phyloP scores from a whole-genome alignment of 192 early-diverging fungal species.

The Rhizophlyctis rosea region DNA sequence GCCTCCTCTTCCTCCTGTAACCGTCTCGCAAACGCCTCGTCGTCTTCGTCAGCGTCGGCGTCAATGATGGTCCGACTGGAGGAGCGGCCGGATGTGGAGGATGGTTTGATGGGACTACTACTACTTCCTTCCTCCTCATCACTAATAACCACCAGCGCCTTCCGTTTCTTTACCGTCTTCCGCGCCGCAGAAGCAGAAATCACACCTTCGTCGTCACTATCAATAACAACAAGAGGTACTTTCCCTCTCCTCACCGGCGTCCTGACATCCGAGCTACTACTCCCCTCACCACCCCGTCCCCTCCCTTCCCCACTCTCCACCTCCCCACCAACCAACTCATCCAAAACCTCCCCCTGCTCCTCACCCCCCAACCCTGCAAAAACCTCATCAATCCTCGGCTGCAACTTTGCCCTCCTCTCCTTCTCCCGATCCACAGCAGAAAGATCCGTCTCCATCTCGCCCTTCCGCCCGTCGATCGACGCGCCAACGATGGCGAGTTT shows the following conservation, averaged over 20 bases:
- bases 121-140: no score
- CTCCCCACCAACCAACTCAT: not conserved
- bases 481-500: constrained; percentile 40
- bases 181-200: not conserved
- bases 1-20: not conserved
- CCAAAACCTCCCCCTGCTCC: not conserved
- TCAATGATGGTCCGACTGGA: no score
- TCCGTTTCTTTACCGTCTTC: not conserved
- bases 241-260: not conserved
- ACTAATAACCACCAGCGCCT: no score
- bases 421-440: not conserved
- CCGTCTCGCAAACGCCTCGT: no score
- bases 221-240: not conserved
- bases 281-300: not conserved
- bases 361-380: not conserved
- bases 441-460: constrained; percentile 9
- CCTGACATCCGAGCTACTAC: not conserved
- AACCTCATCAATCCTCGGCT: not conserved
- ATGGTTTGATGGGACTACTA: no score
- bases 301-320: not conserved
- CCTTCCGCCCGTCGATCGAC: constrained; percentile 20
- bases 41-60: no score
- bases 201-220: constrained; percentile 1
- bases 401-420: constrained; percentile 5
- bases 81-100: no score